These are phyloP conservation scores for Phytophthora niederhauseri DNA, from an alignment of 352 stramenopile species.

Conservation along the genomic window DNA sequence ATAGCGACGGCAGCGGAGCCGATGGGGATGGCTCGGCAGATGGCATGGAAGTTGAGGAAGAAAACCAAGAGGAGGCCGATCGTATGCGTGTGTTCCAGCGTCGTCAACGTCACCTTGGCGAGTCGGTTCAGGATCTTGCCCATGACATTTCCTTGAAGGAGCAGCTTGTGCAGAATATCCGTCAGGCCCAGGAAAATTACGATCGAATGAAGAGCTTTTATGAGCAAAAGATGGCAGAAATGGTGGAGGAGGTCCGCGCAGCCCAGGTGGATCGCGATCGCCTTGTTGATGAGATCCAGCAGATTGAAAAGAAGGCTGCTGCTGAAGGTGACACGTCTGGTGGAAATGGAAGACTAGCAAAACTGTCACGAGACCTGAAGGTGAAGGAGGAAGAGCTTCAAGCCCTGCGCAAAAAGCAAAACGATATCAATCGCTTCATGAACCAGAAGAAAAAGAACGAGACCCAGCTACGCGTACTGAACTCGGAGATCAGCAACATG, in stretches of 20 bases:
- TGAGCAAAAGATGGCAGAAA: slow-evolving; percentile 84
- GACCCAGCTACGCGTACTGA: slow-evolving; percentile 81
- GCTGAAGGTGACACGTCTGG: slow-evolving; percentile 57
- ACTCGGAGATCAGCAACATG: slow-evolving; percentile 86
- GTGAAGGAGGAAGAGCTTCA: slow-evolving; percentile 79
- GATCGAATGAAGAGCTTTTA: slow-evolving; percentile 85
- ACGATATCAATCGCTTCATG: slow-evolving; percentile 83
- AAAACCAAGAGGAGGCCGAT: slow-evolving; percentile 72
- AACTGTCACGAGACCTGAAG: slow-evolving; percentile 79
- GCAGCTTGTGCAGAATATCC: slow-evolving; percentile 82
- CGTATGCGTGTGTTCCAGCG: slow-evolving; percentile 85
- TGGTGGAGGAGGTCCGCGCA: slow-evolving; percentile 74
- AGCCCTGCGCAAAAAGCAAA: slow-evolving; percentile 80
- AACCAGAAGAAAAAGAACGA: slow-evolving; percentile 89
- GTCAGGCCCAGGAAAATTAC: slow-evolving; percentile 82
- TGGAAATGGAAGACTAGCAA: slow-evolving; percentile 60
- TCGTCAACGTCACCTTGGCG: slow-evolving; percentile 76
- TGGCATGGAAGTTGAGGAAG: slow-evolving; percentile 40
- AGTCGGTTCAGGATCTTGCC: slow-evolving; percentile 79
- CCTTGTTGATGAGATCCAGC: slow-evolving; percentile 79
- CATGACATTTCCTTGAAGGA: slow-evolving; percentile 90
- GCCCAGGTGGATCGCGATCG: slow-evolving; percentile 72
- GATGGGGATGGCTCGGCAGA: slow-evolving; percentile 48
- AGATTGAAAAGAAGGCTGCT: slow-evolving; percentile 68
- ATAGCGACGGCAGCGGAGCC: slow-evolving; percentile 47